Percentiles rank a stretch among this genome's conserved stretches.
phyloP scores from a whole-genome alignment of 1,284 basidiomycete genomes.

The Cryptococcus hybrid region DNA sequence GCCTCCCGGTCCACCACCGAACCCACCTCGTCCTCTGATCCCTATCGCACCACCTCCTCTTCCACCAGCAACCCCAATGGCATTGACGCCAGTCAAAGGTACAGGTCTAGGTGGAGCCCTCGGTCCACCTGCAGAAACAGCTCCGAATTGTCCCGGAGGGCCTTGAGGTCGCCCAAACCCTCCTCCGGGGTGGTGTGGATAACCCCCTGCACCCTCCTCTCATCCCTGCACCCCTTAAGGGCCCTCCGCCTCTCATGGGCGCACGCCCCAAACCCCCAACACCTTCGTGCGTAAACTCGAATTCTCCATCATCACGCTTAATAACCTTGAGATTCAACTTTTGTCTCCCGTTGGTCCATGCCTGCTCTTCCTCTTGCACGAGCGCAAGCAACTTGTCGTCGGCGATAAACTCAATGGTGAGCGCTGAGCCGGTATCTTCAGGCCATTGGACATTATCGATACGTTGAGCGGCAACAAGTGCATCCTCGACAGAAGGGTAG shows the following conservation, averaged over 20 bases:
- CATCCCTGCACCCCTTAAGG: no score
- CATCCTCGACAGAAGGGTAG: slow-evolving; percentile 21
- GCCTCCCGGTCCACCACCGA: slow-evolving; percentile 1
- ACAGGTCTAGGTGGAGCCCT: slow-evolving; percentile 3
- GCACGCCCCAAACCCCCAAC: no score
- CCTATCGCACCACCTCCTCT: slow-evolving; percentile 2
- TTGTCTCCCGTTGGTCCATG: slow-evolving; percentile 5
- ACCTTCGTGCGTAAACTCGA: no score
- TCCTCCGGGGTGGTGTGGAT: neutral
- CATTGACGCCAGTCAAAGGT: slow-evolving; percentile 17
- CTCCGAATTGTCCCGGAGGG: neutral
- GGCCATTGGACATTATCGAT: slow-evolving; percentile 31
- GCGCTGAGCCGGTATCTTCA: slow-evolving; percentile 28
- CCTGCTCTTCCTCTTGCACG: slow-evolving; percentile 7
- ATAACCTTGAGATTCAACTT: slow-evolving; percentile 32
- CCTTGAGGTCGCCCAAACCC: neutral
- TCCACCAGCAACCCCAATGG: slow-evolving; percentile 1
- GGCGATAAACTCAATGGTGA: slow-evolving; percentile 45
- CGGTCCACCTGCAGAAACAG: neutral
- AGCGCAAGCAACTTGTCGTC: slow-evolving; percentile 27
- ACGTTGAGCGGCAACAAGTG: slow-evolving; percentile 23
- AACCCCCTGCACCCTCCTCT: neutral
- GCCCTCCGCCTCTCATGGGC: no score
- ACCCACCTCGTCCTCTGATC: slow-evolving; percentile 6
- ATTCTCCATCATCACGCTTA: slow-evolving; percentile 1